Evolutionary conservation across 257 asterid genomes (phyloP).

Genomic region (Penstemon barbatus): DNA sequence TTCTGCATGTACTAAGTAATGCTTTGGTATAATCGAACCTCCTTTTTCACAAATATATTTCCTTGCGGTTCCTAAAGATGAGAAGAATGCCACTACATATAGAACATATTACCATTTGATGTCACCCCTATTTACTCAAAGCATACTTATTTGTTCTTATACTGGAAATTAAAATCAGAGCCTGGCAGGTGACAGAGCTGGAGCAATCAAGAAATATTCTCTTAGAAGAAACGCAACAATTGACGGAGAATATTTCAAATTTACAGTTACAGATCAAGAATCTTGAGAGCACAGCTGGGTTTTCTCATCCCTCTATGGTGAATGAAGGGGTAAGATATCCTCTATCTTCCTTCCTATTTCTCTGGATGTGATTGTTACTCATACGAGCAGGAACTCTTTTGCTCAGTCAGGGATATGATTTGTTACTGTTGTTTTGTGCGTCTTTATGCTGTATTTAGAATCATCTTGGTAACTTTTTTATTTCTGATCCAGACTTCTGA

Average conservation of each 20-base stretch:
- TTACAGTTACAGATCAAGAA: conserved; percentile 53
- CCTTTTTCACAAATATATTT: neutral
- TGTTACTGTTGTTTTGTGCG: conserved; percentile 14
- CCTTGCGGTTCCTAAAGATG: conserved; percentile 9
- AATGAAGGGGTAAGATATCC: conserved; percentile 43
- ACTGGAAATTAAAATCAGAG: conserved; percentile 49
- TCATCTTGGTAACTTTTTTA: conserved; percentile 14
- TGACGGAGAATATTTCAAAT: conserved; percentile 46
- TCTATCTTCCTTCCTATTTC: conserved; percentile 13
- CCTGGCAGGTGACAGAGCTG: conserved; percentile 71
- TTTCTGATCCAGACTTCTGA: conserved; percentile 50
- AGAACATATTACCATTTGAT: conserved; percentile 1
- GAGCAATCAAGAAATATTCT: conserved; percentile 57
- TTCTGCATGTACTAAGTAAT: conserved; percentile 7
- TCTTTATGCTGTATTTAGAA: conserved; percentile 11
- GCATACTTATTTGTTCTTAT: conserved; percentile 44
- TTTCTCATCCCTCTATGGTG: conserved; percentile 37
- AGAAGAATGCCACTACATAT: conserved; percentile 11
- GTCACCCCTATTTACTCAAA: conserved; percentile 11
- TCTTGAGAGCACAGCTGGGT: conserved; percentile 43
- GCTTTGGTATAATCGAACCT: conserved; percentile 1
- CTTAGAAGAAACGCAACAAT: conserved; percentile 50
- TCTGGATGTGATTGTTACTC: conserved; percentile 8
- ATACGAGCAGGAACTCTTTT: conserved; percentile 2
- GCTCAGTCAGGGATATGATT: neutral